Conservation (phyloP, 163 green algal species). For the Chlamydomonas reinhardtii region DNA sequence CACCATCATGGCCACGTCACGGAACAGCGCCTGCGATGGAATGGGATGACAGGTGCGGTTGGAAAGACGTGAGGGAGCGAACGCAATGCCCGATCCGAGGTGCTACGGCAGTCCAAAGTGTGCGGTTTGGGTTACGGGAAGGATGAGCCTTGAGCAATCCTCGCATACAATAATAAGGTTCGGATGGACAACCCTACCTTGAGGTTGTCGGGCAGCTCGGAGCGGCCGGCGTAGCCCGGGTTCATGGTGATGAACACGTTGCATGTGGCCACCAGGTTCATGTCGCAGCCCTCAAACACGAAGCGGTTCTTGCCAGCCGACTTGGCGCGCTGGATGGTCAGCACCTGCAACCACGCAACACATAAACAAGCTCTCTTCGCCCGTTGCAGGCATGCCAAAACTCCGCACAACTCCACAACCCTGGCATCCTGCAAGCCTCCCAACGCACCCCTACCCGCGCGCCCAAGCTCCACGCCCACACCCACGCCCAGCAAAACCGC, state of each 20-base stretch:
- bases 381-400: too few relatives aligned
- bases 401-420: too few relatives aligned
- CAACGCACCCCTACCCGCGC: too few relatives aligned
- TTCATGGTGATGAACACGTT: slow-evolving; percentile 76
- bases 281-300: slow-evolving; percentile 71
- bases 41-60: background rate
- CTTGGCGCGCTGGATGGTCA: slow-evolving; percentile 72
- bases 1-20: slow-evolving; percentile 76
- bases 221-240: slow-evolving; percentile 63
- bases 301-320: slow-evolving; percentile 58
- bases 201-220: slow-evolving; percentile 78
- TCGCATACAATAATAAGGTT: too few relatives aligned
- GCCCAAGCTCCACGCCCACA: too few relatives aligned
- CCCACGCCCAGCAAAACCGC: too few relatives aligned
- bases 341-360: slow-evolving; percentile 54
- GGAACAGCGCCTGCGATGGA: slow-evolving; percentile 66
- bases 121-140: too few relatives aligned
- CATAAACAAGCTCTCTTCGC: too few relatives aligned
- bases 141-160: too few relatives aligned
- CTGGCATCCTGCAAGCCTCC: background rate
- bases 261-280: slow-evolving; percentile 62
- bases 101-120: too few relatives aligned
- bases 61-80: too few relatives aligned
- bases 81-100: too few relatives aligned
- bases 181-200: slow-evolving; percentile 46